phyloP scores from a whole-genome alignment of 192 early-diverging fungal species.

The Mortierella hygrophila region DNA sequence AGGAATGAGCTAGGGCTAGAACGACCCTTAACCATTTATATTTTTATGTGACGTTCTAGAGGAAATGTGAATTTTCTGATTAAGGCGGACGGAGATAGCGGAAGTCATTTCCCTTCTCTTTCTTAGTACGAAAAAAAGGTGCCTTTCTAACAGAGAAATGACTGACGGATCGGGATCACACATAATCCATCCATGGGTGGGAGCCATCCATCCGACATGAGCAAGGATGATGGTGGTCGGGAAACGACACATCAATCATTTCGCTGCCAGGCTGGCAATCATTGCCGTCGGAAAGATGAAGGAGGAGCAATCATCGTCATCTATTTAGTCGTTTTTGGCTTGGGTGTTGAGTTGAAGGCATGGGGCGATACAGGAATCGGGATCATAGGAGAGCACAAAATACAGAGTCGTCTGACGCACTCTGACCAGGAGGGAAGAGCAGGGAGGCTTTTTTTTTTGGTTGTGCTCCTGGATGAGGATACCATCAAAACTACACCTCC shows the following conservation, averaged over 20 bases:
- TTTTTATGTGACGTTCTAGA: neutral
- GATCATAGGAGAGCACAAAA: neutral
- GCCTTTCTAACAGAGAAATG: conserved; percentile 1
- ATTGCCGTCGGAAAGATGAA: too few relatives aligned
- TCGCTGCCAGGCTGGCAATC: too few relatives aligned
- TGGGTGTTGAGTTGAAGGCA: neutral
- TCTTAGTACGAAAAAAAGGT: conserved; percentile 50
- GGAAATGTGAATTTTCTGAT: neutral
- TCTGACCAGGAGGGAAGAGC: neutral
- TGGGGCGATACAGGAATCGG: neutral
- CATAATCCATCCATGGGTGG: conserved; percentile 7
- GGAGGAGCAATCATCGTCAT: too few relatives aligned
- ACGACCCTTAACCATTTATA: neutral
- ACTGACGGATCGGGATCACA: neutral
- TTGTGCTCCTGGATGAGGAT: neutral
- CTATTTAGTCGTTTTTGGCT: too few relatives aligned
- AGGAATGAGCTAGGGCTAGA: neutral
- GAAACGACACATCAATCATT: too few relatives aligned
- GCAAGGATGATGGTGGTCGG: too few relatives aligned
- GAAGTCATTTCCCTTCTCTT: conserved; percentile 29
- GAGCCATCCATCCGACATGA: conserved; percentile 22
- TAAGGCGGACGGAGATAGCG: neutral
- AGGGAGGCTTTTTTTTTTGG: neutral
- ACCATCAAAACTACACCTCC: neutral
- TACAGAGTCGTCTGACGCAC: neutral